phyloP scores from a whole-genome alignment of 1,284 basidiomycete species.

The Puccinia horiana region DNA sequence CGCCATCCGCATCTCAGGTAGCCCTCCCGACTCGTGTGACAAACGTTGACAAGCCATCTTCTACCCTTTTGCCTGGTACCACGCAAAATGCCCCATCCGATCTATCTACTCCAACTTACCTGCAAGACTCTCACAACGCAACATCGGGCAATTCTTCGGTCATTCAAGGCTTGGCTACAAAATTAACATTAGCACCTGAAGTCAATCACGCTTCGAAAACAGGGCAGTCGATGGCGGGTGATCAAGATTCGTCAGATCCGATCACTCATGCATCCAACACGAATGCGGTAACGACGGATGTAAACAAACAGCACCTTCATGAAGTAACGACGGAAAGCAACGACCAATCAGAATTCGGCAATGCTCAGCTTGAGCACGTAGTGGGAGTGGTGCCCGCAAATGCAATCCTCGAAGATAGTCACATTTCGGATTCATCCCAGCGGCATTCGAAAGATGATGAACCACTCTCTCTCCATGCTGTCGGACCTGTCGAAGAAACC shows the following conservation, averaged over 20 bases:
- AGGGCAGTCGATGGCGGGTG: neutral
- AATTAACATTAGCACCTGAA: neutral
- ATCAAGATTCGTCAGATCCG: neutral
- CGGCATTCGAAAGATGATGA: neutral
- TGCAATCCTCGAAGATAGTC: neutral
- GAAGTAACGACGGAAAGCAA: neutral
- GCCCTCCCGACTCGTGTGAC: neutral
- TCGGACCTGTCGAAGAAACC: neutral
- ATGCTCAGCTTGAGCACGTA: neutral
- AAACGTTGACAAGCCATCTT: neutral
- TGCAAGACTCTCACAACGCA: neutral
- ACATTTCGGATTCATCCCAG: neutral
- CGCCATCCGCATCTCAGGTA: neutral
- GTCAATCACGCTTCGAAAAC: neutral
- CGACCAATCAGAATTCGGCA: neutral
- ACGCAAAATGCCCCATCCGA: neutral
- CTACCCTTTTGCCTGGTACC: neutral
- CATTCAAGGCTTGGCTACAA: neutral
- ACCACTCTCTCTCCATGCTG: neutral
- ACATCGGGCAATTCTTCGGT: neutral
- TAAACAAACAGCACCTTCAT: neutral
- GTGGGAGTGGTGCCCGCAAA: neutral
- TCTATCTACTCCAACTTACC: neutral
- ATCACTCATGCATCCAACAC: neutral
- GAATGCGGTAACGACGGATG: neutral